Conservation (phyloP, 179 eudicot species). For the Actinidia arguta region DNA sequence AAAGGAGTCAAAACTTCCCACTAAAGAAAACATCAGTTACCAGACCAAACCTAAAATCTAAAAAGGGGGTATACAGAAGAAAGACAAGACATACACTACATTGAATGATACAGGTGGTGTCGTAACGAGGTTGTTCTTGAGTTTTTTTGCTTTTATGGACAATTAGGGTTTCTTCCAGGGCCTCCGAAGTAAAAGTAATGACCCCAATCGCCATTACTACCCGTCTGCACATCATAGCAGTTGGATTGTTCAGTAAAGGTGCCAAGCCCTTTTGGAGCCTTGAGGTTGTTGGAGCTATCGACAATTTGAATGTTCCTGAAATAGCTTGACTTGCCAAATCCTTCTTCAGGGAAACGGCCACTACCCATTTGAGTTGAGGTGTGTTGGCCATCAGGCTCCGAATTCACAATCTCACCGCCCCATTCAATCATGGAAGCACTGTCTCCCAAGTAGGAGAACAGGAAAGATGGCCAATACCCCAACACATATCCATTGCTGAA, state of each 20-base stretch:
- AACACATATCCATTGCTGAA: slow-evolving; percentile 39
- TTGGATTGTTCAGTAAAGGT: slow-evolving; percentile 43
- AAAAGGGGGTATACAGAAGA: slow-evolving; percentile 11
- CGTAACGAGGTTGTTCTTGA: neutral
- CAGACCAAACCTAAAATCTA: slow-evolving; percentile 14
- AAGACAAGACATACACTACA: slow-evolving; percentile 26
- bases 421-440: slow-evolving; percentile 50
- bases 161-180: slow-evolving; percentile 53
- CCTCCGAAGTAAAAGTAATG: slow-evolving; percentile 53
- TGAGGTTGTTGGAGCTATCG: slow-evolving; percentile 43
- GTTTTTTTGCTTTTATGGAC: slow-evolving; percentile 31
- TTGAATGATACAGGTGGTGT: slow-evolving; percentile 27
- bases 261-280: slow-evolving; percentile 37
- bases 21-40: slow-evolving; percentile 25
- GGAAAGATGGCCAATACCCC: slow-evolving; percentile 53
- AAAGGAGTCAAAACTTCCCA: slow-evolving; percentile 40
- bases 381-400: slow-evolving; percentile 46
- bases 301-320: slow-evolving; percentile 51
- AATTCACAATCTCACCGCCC: slow-evolving; percentile 61
- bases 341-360: slow-evolving; percentile 57
- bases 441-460: slow-evolving; percentile 46
- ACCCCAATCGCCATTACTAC: slow-evolving; percentile 46
- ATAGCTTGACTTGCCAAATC: slow-evolving; percentile 48
- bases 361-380: slow-evolving; percentile 65
- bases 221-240: slow-evolving; percentile 40